Evolutionary conservation across 306 rosid genomes (phyloP).

Genomic region (Vigna angularis): DNA sequence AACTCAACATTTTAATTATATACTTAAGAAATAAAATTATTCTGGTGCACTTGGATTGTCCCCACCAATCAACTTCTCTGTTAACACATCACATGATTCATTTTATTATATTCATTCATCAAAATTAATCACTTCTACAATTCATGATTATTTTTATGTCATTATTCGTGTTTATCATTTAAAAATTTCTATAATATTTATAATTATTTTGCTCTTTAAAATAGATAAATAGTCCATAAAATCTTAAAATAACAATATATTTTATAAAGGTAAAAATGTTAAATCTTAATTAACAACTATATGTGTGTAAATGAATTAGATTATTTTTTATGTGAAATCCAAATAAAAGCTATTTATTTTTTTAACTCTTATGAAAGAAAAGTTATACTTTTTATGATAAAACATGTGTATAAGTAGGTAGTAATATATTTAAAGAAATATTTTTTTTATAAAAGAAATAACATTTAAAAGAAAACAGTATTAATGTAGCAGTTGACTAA

Average conservation of each 20-base stretch:
- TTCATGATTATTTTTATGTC: background rate
- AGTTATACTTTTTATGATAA: no score
- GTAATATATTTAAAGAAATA: background rate
- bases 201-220: background rate
- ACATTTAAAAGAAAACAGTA: background rate
- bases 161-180: background rate
- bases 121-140: background rate
- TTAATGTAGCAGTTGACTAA: background rate
- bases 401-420: background rate
- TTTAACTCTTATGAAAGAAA: no score
- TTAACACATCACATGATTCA: slow-evolving; percentile 35
- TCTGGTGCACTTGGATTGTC: background rate
- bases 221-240: background rate
- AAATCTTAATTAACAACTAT: background rate
- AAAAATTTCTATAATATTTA: background rate
- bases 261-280: background rate
- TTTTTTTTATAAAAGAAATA: background rate
- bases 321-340: no score
- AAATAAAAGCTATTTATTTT: background rate
- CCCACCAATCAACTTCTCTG: no score
- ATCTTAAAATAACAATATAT: background rate
- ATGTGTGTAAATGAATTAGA: no score
- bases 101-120: background rate
- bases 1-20: no score
- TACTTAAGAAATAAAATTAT: no score